Conservation (phyloP, 2,329 filamentous ascomycete genomes). For the Penicillium hordei region DNA sequence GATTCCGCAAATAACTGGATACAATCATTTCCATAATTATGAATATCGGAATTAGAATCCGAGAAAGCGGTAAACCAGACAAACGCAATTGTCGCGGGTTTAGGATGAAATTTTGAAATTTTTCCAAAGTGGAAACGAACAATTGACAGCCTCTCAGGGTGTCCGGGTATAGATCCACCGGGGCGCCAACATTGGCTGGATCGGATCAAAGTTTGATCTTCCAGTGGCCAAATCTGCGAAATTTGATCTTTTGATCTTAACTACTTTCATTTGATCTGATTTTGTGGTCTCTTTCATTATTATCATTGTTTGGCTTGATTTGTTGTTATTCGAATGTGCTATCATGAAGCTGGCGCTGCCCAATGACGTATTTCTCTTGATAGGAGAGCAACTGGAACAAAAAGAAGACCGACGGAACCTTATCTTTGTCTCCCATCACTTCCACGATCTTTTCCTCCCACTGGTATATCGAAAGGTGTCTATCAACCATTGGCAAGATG, state of each 20-base stretch:
- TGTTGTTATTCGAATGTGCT: neutral
- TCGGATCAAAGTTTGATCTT: slow-evolving; percentile 4
- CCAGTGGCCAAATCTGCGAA: slow-evolving; percentile 2
- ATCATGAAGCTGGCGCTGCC: slow-evolving; percentile 14
- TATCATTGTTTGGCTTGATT: neutral
- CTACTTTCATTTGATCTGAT: neutral
- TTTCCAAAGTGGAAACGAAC: neutral
- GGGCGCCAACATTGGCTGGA: neutral
- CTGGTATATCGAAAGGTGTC: slow-evolving; percentile 23
- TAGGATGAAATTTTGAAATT: neutral
- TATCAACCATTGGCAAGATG: slow-evolving; percentile 20
- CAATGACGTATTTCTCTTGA: slow-evolving; percentile 32
- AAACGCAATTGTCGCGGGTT: neutral
- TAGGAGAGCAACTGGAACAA: slow-evolving; percentile 30
- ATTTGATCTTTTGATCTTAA: neutral
- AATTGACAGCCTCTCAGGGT: neutral
- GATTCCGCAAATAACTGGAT: neutral
- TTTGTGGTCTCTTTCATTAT: neutral
- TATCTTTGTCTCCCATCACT: slow-evolving; percentile 27
- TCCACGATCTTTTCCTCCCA: slow-evolving; percentile 30
- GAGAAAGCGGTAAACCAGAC: neutral
- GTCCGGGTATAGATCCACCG: neutral
- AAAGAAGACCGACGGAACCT: slow-evolving; percentile 29
- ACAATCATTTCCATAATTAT: neutral
- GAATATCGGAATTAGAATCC: neutral